phyloP scores from a whole-genome alignment of 2,329 filamentous ascomycete species.

The Chaetoscypha palmicola region DNA sequence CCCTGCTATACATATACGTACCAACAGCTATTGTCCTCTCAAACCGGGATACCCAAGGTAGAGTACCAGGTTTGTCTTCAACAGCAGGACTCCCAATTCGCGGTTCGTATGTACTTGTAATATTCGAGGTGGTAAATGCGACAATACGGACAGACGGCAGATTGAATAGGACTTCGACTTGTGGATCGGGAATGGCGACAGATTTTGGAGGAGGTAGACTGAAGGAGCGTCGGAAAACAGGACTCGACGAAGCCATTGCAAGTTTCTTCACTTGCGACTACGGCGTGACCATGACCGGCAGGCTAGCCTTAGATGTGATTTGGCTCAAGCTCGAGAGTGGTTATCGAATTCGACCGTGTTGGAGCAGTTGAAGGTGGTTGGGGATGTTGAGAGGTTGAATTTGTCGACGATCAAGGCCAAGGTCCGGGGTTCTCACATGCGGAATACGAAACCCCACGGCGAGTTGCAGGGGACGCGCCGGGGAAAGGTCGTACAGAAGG shows the following conservation, averaged over 20 bases:
- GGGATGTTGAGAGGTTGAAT: neutral
- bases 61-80: constrained; percentile 50
- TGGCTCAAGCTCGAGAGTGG: too few relatives aligned
- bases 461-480: neutral
- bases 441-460: neutral
- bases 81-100: constrained; percentile 29
- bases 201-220: constrained; percentile 19
- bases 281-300: constrained; percentile 19
- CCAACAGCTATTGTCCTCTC: constrained; percentile 77
- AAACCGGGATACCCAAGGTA: constrained; percentile 67
- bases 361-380: neutral
- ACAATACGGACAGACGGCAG: constrained; percentile 36
- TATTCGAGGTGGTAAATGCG: constrained; percentile 42
- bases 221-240: constrained; percentile 19
- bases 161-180: constrained; percentile 29
- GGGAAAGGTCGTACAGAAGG: neutral
- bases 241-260: constrained; percentile 20
- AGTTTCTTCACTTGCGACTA: constrained; percentile 11
- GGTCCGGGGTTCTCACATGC: neutral
- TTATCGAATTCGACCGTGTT: too few relatives aligned
- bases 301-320: too few relatives aligned
- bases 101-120: constrained; percentile 16
- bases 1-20: too few relatives aligned
- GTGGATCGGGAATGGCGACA: constrained; percentile 22
- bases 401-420: too few relatives aligned